These are phyloP conservation scores for Chaetomium olivaceum DNA, from an alignment of 2,329 filamentous ascomycete genomes.

Conservation along the genomic window DNA sequence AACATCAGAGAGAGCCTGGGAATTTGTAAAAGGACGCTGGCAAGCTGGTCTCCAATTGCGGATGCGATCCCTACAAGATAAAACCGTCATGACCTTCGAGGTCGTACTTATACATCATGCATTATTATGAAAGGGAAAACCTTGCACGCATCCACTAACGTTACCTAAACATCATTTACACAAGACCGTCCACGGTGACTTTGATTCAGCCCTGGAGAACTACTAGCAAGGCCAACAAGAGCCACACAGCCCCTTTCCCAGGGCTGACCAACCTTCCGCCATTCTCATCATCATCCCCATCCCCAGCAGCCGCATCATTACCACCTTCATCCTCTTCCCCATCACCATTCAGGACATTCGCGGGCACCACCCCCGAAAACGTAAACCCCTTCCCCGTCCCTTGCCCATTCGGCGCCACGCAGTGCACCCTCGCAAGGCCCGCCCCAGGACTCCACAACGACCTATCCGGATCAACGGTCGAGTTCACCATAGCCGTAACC, in stretches of 20 bases:
- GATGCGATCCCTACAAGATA: too few relatives aligned
- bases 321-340: background rate
- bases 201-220: background rate
- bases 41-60: too few relatives aligned
- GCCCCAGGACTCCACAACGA: background rate
- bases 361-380: slow-evolving; percentile 15
- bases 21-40: too few relatives aligned
- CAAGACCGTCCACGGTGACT: too few relatives aligned
- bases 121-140: too few relatives aligned
- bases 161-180: too few relatives aligned
- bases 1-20: too few relatives aligned
- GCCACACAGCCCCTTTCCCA: background rate
- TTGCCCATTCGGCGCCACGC: slow-evolving; percentile 29
- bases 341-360: background rate
- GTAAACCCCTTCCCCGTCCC: slow-evolving; percentile 25
- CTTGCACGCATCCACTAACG: too few relatives aligned
- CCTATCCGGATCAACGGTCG: slow-evolving; percentile 5
- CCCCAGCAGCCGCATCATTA: background rate
- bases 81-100: too few relatives aligned
- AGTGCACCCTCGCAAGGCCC: slow-evolving; percentile 13
- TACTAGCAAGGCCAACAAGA: background rate
- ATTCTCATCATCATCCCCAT: background rate
- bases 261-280: background rate
- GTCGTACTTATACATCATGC: too few relatives aligned
- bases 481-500: slow-evolving; percentile 20